phyloP scores from a whole-genome alignment of 208 protist genomes.

The Trypanosoma caninum region DNA sequence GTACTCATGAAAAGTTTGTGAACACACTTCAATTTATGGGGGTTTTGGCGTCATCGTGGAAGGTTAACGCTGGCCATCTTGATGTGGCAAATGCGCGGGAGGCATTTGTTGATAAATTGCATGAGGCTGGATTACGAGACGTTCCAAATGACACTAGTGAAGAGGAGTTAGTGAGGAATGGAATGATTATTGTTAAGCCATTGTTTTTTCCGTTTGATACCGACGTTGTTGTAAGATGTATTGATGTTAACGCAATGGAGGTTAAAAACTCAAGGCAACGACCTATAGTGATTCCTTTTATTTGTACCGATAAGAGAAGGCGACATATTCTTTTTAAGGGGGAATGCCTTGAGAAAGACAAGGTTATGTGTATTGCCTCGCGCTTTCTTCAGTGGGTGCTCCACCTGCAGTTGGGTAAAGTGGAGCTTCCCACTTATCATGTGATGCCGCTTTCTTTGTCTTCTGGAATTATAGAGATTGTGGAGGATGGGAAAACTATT shows the following conservation, averaged over 20 bases:
- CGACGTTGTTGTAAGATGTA: conserved; percentile 18
- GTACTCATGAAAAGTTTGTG: conserved; percentile 21
- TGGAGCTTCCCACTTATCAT: conserved; percentile 60
- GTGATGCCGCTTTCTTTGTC: conserved; percentile 55
- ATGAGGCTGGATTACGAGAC: background rate
- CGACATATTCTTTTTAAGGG: conserved; percentile 69
- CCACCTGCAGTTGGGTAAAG: conserved; percentile 30
- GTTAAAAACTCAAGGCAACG: conserved; percentile 24
- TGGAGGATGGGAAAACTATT: conserved; percentile 31
- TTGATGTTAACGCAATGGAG: conserved; percentile 17
- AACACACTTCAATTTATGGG: conserved; percentile 24
- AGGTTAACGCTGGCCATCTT: background rate
- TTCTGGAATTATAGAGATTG: conserved; percentile 73
- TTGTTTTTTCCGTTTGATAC: conserved; percentile 32
- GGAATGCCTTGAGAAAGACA: conserved; percentile 71
- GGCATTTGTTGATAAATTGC: conserved; percentile 4
- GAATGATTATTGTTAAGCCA: background rate
- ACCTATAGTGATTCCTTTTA: conserved; percentile 28
- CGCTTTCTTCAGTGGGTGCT: conserved; percentile 60
- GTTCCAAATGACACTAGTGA: background rate
- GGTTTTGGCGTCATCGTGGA: conserved; percentile 4
- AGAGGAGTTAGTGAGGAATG: background rate
- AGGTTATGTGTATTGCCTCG: conserved; percentile 75
- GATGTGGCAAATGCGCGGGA: conserved; percentile 1
- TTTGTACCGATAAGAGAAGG: conserved; percentile 10